A percentile compares a stretch with the other conserved stretches of the same genome.
Evolutionary conservation across 2,329 filamentous ascomycete genomes (phyloP).

Genomic region (Rhinocladiella mackenziei): DNA sequence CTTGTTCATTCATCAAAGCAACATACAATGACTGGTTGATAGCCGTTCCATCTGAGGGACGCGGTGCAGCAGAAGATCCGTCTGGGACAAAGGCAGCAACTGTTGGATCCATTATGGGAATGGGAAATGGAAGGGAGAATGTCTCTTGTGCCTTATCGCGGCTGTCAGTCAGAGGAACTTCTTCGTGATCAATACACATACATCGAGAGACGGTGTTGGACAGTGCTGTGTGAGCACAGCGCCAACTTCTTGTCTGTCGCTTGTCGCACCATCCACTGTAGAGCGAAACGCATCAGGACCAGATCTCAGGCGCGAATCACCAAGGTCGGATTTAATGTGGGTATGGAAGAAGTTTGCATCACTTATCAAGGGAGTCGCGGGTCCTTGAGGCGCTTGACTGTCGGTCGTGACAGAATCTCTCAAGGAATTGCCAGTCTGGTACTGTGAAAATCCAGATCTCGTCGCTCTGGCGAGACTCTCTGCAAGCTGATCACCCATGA

Average conservation of each 20-base stretch:
- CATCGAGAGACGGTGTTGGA: conserved; percentile 3
- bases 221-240: background rate
- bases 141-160: conserved; percentile 6
- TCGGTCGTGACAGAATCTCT: too few relatives aligned
- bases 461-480: conserved; percentile 3
- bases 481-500: conserved; percentile 11
- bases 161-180: conserved; percentile 4
- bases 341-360: conserved; percentile 25
- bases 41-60: conserved; percentile 6
- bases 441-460: background rate
- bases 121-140: background rate
- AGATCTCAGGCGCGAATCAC: conserved; percentile 24
- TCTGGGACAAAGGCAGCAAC: conserved; percentile 10
- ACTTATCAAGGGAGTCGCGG: too few relatives aligned
- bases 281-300: conserved; percentile 25
- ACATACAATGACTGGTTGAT: conserved; percentile 17
- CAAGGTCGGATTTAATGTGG: conserved; percentile 25
- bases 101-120: conserved; percentile 13
- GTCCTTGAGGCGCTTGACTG: too few relatives aligned
- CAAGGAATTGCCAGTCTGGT: too few relatives aligned
- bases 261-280: conserved; percentile 21
- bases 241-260: background rate
- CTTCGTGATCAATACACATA: conserved; percentile 7
- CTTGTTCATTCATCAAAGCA: conserved; percentile 25
- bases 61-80: background rate